These are phyloP conservation scores for Phytophthora agathidicida DNA, from an alignment of 352 stramenopile species.

Conservation along the genomic window DNA sequence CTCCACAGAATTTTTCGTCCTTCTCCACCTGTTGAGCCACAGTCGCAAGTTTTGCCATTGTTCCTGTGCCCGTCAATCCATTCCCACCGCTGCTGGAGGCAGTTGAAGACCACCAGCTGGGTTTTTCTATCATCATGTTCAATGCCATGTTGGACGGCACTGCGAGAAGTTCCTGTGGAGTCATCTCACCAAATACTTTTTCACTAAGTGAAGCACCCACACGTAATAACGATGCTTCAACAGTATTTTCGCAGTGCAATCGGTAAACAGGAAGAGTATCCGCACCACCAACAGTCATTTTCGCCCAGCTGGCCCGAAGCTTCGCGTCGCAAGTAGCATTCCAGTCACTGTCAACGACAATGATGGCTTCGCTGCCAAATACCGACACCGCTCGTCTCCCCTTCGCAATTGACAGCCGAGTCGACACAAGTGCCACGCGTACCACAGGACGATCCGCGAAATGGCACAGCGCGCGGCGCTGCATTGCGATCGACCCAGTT, in stretches of 20 bases:
- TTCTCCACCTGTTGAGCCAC: constrained; percentile 48
- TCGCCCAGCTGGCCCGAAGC: constrained; percentile 78
- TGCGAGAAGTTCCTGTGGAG: constrained; percentile 66
- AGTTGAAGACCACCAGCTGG: constrained; percentile 67
- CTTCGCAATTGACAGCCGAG: constrained; percentile 46
- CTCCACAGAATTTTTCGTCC: constrained; percentile 54
- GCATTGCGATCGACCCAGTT: constrained; percentile 53
- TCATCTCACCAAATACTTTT: constrained; percentile 84
- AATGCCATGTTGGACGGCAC: constrained; percentile 52
- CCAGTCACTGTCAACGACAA: constrained; percentile 88
- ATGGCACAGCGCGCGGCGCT: constrained; percentile 71
- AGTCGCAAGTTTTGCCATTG: constrained; percentile 35
- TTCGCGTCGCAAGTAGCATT: constrained; percentile 83
- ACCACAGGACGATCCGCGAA: constrained; percentile 69
- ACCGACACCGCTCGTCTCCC: constrained; percentile 60
- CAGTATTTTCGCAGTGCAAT: constrained; percentile 80
- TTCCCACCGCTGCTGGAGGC: constrained; percentile 40
- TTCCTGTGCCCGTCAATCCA: constrained; percentile 23
- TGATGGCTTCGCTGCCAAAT: constrained; percentile 76
- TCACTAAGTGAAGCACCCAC: constrained; percentile 75
- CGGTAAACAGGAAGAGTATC: constrained; percentile 73
- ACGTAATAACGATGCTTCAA: constrained; percentile 79
- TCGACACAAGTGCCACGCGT: constrained; percentile 75
- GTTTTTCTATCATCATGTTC: constrained; percentile 61
- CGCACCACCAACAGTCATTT: constrained; percentile 51